Evolutionary conservation across 768 basidiomycete species (phyloP).

Genomic region (Rhodotorula sphaerocarpa): DNA sequence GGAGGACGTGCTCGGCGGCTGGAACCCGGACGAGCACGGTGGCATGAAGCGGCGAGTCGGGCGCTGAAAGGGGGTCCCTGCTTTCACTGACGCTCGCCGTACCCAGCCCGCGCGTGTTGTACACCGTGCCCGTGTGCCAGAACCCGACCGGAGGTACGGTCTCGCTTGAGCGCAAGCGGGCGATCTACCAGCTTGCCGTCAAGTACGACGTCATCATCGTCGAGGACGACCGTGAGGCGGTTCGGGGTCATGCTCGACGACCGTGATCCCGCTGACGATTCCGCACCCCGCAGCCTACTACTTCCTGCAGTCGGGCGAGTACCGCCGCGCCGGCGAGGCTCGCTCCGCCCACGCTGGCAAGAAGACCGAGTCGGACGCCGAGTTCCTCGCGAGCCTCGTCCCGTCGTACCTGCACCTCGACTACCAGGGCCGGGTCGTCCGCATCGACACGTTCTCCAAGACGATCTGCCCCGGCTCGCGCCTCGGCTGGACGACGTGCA

Average conservation of each 20-base stretch:
- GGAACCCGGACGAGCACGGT: slow-evolving; percentile 57
- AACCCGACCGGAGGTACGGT: slow-evolving; percentile 74
- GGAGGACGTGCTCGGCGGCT: slow-evolving; percentile 54
- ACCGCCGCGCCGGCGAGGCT: slow-evolving; percentile 48
- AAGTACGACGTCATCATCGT: slow-evolving; percentile 72
- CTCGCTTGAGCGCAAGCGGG: slow-evolving; percentile 58
- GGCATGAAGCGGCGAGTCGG: slow-evolving; percentile 50
- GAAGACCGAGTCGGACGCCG: slow-evolving; percentile 45
- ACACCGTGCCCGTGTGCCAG: slow-evolving; percentile 48
- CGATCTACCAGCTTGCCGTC: slow-evolving; percentile 71
- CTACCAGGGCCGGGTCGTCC: slow-evolving; percentile 72
- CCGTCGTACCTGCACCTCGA: slow-evolving; percentile 53
- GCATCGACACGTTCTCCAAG: slow-evolving; percentile 65
- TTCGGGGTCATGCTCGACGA: not conserved
- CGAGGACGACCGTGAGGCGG: slow-evolving; percentile 59
- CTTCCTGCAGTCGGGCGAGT: slow-evolving; percentile 60
- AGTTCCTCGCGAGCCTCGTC: slow-evolving; percentile 36
- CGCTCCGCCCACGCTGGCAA: slow-evolving; percentile 20
- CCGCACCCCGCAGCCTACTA: slow-evolving; percentile 51
- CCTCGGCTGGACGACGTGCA: slow-evolving; percentile 72
- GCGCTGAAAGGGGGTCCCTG: no score
- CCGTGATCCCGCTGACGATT: no score
- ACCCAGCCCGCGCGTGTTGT: slow-evolving; percentile 59
- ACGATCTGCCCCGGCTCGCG: slow-evolving; percentile 69
- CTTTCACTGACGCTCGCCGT: not conserved